Evolutionary conservation across 805 yeast species (phyloP).

Genomic region (Priceomyces melissophilus): DNA sequence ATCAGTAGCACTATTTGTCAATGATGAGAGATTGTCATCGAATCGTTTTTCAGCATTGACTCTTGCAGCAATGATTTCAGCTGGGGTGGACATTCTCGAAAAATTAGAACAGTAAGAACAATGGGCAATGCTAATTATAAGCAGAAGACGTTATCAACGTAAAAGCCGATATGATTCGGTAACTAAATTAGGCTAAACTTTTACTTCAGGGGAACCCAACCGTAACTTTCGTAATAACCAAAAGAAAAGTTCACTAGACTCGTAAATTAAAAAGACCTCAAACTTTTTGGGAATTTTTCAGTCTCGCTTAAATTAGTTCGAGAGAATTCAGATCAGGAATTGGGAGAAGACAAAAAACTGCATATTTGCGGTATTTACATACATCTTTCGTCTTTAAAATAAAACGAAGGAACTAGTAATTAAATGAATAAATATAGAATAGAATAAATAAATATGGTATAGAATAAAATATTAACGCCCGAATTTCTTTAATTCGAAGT

Average conservation of each 20-base stretch:
- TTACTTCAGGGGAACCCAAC: too few relatives aligned
- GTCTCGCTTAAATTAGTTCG: constrained; percentile 1
- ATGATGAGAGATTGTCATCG: constrained; percentile 1
- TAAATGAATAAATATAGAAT: background rate
- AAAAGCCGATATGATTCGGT: too few relatives aligned
- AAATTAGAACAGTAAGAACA: constrained; percentile 6
- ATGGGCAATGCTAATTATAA: constrained; percentile 18
- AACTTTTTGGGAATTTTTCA: constrained; percentile 2
- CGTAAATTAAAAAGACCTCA: constrained; percentile 1
- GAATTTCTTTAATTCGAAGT: constrained; percentile 56
- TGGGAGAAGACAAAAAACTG: background rate
- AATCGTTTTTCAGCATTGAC: constrained; percentile 12
- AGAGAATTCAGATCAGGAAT: background rate
- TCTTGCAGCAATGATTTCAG: constrained; percentile 49
- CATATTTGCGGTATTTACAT: background rate
- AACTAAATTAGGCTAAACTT: too few relatives aligned
- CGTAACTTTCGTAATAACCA: too few relatives aligned
- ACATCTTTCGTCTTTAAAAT: too few relatives aligned
- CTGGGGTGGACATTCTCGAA: constrained; percentile 41
- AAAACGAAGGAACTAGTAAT: too few relatives aligned
- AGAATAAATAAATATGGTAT: background rate
- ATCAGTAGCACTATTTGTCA: constrained; percentile 9
- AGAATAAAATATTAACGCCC: constrained; percentile 13
- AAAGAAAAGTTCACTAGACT: background rate
- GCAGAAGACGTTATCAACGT: constrained; percentile 13